A percentile compares a stretch with the other conserved stretches of the same genome.
Evolutionary conservation across 202 grass and related monocot species (phyloP).

Genomic region (Bolboschoenoplectus hybrid): DNA sequence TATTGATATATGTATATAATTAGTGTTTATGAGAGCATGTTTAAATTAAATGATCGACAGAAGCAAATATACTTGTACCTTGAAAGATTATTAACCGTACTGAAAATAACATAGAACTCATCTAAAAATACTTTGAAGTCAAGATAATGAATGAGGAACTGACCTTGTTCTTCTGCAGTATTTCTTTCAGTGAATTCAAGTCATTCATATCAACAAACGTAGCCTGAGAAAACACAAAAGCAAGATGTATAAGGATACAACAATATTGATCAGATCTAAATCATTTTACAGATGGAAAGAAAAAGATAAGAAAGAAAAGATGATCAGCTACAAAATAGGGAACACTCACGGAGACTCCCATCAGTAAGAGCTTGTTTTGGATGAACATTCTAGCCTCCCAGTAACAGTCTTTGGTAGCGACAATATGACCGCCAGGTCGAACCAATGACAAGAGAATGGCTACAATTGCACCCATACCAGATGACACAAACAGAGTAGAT

Average conservation of each 20-base stretch:
- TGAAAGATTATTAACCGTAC: too few relatives aligned
- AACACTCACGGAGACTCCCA: conserved; percentile 50
- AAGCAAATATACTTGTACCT: too few relatives aligned
- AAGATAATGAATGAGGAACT: not conserved
- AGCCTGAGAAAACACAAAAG: conserved; percentile 3
- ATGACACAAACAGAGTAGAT: conserved; percentile 64
- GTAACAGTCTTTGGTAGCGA: conserved; percentile 61
- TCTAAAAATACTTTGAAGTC: too few relatives aligned
- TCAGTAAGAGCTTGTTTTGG: conserved; percentile 47
- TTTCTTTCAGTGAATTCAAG: not conserved
- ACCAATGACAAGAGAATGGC: conserved; percentile 51
- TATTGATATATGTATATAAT: not conserved
- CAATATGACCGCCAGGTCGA: conserved; percentile 52
- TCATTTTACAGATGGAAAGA: not conserved
- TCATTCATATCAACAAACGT: conserved; percentile 50
- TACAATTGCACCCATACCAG: conserved; percentile 69
- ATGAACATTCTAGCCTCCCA: conserved; percentile 62
- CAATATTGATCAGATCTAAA: not conserved
- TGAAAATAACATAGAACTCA: too few relatives aligned
- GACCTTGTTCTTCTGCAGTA: conserved; percentile 38
- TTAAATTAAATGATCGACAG: too few relatives aligned
- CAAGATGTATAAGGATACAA: not conserved
- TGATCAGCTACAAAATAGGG: not conserved
- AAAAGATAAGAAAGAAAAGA: not conserved
- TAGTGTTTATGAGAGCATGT: not conserved